Conservation (phyloP, 257 asterid species). For the Paraleonurus japonicus region DNA sequence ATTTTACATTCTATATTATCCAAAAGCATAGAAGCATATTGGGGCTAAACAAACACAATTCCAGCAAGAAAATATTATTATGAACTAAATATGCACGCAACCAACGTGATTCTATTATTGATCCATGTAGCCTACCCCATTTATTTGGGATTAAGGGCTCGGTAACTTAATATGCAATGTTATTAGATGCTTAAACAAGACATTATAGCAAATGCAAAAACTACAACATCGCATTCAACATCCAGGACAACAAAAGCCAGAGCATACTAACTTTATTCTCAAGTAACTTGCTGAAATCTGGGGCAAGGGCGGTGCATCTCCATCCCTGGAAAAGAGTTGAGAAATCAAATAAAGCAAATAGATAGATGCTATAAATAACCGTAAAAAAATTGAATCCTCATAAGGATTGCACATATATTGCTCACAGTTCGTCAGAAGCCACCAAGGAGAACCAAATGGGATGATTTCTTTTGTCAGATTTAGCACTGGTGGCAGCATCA, state of each 20-base stretch:
- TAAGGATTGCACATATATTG: constrained; percentile 24
- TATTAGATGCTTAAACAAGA: background rate
- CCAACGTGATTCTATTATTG: too few species aligned
- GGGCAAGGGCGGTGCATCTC: constrained; percentile 67
- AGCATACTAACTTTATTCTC: constrained; percentile 83
- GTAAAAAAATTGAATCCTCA: constrained; percentile 3
- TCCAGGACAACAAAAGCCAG: constrained; percentile 11
- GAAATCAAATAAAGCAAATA: constrained; percentile 31
- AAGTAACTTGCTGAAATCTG: constrained; percentile 88
- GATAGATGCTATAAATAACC: constrained; percentile 7
- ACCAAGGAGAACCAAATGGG: constrained; percentile 93
- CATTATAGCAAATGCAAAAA: background rate
- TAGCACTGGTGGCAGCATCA: constrained; percentile 51
- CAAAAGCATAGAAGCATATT: background rate
- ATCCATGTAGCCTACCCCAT: too few species aligned
- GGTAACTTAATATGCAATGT: background rate
- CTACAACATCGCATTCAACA: background rate
- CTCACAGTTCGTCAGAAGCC: constrained; percentile 72
- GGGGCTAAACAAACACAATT: background rate
- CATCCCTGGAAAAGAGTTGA: constrained; percentile 54
- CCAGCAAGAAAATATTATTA: background rate
- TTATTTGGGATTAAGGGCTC: too few species aligned
- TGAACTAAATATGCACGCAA: background rate
- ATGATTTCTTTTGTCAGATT: constrained; percentile 43
- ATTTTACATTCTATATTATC: background rate